Evolutionary conservation across 345 rosid genomes (phyloP), one percentile per base, ranked within the genome.

Genomic region (Bruguiera gymnorhiza): DNA sequence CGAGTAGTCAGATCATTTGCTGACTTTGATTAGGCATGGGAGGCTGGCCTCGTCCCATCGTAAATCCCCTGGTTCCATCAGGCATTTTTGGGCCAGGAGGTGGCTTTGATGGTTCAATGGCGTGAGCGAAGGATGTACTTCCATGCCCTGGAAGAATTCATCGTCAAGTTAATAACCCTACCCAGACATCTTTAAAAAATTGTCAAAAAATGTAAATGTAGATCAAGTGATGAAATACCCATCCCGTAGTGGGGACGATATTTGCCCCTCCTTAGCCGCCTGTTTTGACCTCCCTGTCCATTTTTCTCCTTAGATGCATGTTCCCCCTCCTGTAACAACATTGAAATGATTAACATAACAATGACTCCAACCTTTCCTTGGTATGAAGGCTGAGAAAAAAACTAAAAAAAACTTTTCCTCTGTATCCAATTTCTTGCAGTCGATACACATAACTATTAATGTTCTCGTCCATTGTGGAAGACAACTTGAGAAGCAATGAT

Each of bases 1-100:
- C 59, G 1, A 30, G 65, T 27, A 23, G 46, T 68, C 67, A 65
- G 11, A 54, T 39, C 26, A 65, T 43, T 50, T 31, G 62, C 67
- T 69, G 74, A 26, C 51, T 78, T 54, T 69, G 74, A 32, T 75
- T 67, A 3, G 78, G 52, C 30, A 63, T 53, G 6, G 61, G 82
- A 68, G 85, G 88, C 74, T 86, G 81, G 51, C 97, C 96, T n/a
- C 98, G 90, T 50, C 98, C 97, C 89, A 86, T 82, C 6, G 95
- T 72, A 76, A 94, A 72, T 48, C 70, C 70, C 31, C 76, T 66
- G 29, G 76, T 72, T 32, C 76, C 76, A 34, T 72, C 76, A 1
- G 70, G 76, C 70, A 94, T 94, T 83, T 72, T 91, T n/a, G 97
- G 98, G 51, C 98, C 98, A 0, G 96, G 96, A 18, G 97, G 96